Evolutionary conservation across 2,329 filamentous ascomycete genomes (phyloP).

Genomic region (Fusarium metavorans): DNA sequence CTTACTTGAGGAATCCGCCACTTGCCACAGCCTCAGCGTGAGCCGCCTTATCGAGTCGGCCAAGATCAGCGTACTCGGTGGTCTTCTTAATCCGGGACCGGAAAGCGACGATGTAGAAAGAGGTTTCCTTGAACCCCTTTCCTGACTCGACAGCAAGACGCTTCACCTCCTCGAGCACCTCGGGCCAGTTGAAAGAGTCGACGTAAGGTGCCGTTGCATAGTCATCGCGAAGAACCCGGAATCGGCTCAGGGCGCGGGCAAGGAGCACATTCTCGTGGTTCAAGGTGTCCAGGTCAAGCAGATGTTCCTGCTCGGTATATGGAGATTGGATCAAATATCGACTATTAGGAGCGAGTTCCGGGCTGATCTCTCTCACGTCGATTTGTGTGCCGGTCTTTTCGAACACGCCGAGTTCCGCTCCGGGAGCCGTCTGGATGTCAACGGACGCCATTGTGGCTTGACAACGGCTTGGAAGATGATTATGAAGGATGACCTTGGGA

Average conservation of each 20-base stretch:
- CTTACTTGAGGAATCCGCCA: constrained; percentile 84
- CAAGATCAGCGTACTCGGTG: constrained; percentile 76
- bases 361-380: constrained; percentile 41
- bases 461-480: not conserved
- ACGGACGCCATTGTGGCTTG: constrained; percentile 45
- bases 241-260: constrained; percentile 74
- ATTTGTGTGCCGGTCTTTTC: constrained; percentile 41
- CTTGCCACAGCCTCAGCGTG: constrained; percentile 83
- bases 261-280: constrained; percentile 75
- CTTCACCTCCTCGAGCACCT: constrained; percentile 70
- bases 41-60: constrained; percentile 79
- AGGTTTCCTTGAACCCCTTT: constrained; percentile 68
- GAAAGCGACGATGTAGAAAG: constrained; percentile 89
- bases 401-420: constrained; percentile 41
- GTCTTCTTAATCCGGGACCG: constrained; percentile 77
- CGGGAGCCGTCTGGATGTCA: constrained; percentile 40
- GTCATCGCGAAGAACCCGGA: constrained; percentile 73
- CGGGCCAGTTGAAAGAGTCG: constrained; percentile 81
- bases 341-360: constrained; percentile 26
- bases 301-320: constrained; percentile 77
- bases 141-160: constrained; percentile 60
- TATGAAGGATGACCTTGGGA: not conserved
- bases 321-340: constrained; percentile 75
- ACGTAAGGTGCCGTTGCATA: constrained; percentile 83
- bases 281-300: constrained; percentile 77